Evolutionary conservation across 257 asterid genomes (phyloP).

Genomic region (Parsonsia alboflavescens): DNA sequence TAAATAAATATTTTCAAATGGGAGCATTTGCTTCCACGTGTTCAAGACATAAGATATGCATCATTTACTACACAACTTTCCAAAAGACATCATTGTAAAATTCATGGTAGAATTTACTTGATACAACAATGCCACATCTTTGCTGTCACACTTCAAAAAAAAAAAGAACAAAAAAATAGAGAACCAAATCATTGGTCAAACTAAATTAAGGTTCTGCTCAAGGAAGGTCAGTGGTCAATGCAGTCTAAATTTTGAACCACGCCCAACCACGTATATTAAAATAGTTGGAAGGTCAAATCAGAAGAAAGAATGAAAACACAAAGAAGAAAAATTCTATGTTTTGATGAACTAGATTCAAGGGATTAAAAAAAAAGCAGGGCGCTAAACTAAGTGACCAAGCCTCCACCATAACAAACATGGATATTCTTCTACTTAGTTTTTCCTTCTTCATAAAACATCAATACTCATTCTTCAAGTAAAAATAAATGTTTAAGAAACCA

Average conservation of each 20-base stretch:
- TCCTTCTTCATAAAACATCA: too few species aligned
- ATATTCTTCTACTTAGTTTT: neutral
- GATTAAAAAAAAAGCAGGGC: neutral
- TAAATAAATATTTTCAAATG: neutral
- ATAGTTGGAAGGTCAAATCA: neutral
- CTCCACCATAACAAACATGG: neutral
- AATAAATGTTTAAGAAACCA: neutral
- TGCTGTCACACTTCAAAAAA: neutral
- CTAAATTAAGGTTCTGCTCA: neutral
- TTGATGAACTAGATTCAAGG: neutral
- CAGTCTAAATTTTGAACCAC: neutral
- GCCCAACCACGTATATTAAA: neutral
- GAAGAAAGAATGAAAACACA: neutral
- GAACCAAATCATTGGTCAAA: neutral
- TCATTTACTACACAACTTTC: neutral
- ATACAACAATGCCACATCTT: neutral
- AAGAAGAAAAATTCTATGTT: neutral
- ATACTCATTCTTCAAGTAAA: neutral
- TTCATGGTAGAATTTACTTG: neutral
- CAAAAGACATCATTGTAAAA: neutral
- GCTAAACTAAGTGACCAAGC: neutral
- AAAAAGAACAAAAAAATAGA: neutral
- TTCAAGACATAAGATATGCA: neutral
- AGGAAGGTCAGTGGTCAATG: neutral
- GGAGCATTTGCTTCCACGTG: neutral